Base-by-base conservation (phyloP, 2,329 filamentous ascomycete species). In the Colletotrichum eremochloae region DNA sequence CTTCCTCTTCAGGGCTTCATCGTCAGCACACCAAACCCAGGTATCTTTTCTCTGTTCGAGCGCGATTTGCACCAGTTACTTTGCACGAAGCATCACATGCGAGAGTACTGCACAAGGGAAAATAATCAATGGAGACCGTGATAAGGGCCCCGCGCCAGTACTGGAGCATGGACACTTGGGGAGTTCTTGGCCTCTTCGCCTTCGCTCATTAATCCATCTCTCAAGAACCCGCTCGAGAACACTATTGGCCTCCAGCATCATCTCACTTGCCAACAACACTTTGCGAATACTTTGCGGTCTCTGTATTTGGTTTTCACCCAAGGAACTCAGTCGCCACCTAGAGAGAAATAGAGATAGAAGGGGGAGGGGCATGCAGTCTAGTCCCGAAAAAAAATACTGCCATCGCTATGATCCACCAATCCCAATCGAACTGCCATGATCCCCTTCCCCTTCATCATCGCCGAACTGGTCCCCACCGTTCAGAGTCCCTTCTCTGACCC, bases 121-220 rank as follows among this genome's bases (percentile, higher is more conserved):
- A 36, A 44, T n/a, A 64, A 64, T 36, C 33, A 36, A 63, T 42
- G n/a, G 48, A 44, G 61, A 52, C 61, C n/a, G 20, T 40, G 62
- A 64, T 56, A 64, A 64, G 29, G 38, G 29, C 50, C 29, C 44
- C 36, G 50, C 50, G 62, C 62, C 55, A 64, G 38, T 55, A 40
- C 5, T 33, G 48, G 31, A 38, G n/a, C 36, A 33, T 40, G 62
- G 62, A 31, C 36, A 31, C 18, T 31, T 29, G 44, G 24, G 36
- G 61, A 46, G 31, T 18, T 18, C 40, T 64, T 42, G 29, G 62
- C 62, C 20, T 56, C 62, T 29, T 56, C 50, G 62, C 62, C 36
- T 55, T 52, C 44, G 50, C 29, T 50, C 48, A 53, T 55, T 38
- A 38, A 20, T 14, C 14, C 60, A 61, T 44, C 46, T 63, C 36